Evolutionary conservation across 140 eudicot species (phyloP).

Genomic region (Oenanthe javanica): DNA sequence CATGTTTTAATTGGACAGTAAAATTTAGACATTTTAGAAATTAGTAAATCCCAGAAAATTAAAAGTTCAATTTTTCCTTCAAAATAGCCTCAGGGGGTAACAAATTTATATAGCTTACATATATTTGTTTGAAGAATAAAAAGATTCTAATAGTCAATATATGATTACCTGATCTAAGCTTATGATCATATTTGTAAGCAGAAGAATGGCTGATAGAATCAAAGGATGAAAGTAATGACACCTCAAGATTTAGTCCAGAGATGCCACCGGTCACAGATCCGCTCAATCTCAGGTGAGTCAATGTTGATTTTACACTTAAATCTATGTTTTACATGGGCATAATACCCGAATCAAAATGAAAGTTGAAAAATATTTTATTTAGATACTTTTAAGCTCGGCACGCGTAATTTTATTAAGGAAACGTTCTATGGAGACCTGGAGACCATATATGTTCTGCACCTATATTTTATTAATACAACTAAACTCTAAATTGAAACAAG

Average conservation of each 20-base stretch:
- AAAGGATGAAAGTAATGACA: conserved; percentile 20
- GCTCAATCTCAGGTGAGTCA: conserved; percentile 52
- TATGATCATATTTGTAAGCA: conserved; percentile 10
- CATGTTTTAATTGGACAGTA: background rate
- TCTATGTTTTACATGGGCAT: background rate
- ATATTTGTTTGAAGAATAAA: background rate
- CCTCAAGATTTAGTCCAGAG: conserved; percentile 13
- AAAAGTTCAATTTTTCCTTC: background rate
- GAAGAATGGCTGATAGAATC: conserved; percentile 51
- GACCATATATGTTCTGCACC: no score
- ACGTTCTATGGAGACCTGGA: no score
- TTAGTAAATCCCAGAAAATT: background rate
- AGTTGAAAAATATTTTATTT: background rate
- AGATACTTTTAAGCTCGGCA: background rate
- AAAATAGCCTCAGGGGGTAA: background rate
- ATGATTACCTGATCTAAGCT: background rate
- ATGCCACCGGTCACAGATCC: background rate
- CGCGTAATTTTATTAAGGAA: no score
- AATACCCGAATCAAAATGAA: background rate
- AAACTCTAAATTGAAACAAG: no score
- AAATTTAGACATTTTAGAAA: background rate
- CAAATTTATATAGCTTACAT: background rate
- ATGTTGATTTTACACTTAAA: background rate
- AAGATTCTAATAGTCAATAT: background rate
- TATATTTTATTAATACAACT: no score